These are phyloP conservation scores for Solanum megistacrolobum DNA, from an alignment of 257 asterid species.

Conservation along the genomic window DNA sequence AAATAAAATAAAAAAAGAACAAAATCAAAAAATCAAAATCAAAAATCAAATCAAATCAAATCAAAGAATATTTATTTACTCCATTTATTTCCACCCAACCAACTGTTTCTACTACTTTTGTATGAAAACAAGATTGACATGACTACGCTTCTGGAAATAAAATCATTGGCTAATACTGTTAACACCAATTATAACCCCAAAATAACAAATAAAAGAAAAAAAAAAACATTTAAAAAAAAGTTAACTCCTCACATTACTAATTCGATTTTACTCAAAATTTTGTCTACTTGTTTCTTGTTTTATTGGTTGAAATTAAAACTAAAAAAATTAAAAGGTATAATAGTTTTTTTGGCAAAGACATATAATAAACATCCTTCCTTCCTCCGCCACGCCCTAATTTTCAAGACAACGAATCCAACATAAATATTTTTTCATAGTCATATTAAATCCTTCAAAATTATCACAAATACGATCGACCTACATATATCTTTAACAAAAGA, in stretches of 20 bases:
- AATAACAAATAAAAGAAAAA: not conserved
- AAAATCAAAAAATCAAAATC: not conserved
- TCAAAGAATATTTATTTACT: constrained; percentile 14
- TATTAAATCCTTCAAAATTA: not conserved
- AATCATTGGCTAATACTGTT: constrained; percentile 9
- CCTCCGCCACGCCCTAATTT: not conserved
- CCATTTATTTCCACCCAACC: not conserved
- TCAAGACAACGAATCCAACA: not conserved
- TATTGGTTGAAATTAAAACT: not conserved
- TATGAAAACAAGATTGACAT: constrained; percentile 26
- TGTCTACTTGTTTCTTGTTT: not conserved
- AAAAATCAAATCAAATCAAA: not conserved
- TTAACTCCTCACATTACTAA: not conserved
- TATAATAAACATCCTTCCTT: not conserved
- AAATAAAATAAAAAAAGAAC: not conserved
- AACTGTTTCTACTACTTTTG: not conserved
- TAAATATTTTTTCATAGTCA: not conserved
- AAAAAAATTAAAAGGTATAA: no score
- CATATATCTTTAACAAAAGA: no score
- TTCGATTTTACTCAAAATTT: not conserved
- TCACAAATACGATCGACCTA: not conserved
- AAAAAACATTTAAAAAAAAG: not conserved
- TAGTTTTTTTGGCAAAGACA: not conserved
- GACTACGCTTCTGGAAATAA: constrained; percentile 12
- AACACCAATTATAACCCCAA: not conserved